Percentiles rank a stretch among this genome's conserved stretches.
These are phyloP conservation scores for Mycena leptocephala DNA, from an alignment of 768 basidiomycete species.

Conservation along the genomic window DNA sequence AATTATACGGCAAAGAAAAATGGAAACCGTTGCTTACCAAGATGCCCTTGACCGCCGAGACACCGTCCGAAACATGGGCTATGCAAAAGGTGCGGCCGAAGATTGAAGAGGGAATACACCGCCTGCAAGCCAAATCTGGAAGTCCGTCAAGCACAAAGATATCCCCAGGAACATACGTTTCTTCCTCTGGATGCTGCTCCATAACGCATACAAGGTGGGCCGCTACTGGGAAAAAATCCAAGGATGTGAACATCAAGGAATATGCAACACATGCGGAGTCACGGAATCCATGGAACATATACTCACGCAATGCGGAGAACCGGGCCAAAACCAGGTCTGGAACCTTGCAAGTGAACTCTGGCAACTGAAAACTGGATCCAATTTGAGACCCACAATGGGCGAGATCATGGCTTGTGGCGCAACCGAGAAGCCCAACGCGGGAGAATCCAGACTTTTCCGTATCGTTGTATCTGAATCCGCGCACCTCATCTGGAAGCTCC, in stretches of 20 bases:
- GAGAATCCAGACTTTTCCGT: not conserved
- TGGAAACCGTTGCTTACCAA: not conserved
- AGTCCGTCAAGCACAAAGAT: not conserved
- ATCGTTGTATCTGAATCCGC: not conserved
- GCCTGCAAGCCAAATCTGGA: not conserved
- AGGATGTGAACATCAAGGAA: not conserved
- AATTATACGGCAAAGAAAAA: not conserved
- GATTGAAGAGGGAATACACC: too few species aligned
- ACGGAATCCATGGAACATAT: too few species aligned
- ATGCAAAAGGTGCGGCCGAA: too few species aligned
- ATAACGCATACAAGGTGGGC: not conserved
- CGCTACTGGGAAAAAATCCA: not conserved
- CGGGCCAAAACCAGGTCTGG: not conserved
- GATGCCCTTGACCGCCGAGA: not conserved
- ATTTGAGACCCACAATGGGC: too few species aligned
- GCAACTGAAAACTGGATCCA: not conserved
- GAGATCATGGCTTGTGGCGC: not conserved
- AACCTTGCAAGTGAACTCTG: not conserved
- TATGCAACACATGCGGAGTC: not conserved
- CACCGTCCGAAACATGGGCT: not conserved
- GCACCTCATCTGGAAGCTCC: not conserved
- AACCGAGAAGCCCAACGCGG: not conserved
- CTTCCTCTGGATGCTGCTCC: not conserved
- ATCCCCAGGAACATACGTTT: not conserved
- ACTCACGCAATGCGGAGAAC: not conserved